Percentiles rank a stretch among this genome's conserved stretches.
These are phyloP conservation scores for Epithele typhae DNA, from an alignment of 768 basidiomycete genomes.

Conservation along the genomic window DNA sequence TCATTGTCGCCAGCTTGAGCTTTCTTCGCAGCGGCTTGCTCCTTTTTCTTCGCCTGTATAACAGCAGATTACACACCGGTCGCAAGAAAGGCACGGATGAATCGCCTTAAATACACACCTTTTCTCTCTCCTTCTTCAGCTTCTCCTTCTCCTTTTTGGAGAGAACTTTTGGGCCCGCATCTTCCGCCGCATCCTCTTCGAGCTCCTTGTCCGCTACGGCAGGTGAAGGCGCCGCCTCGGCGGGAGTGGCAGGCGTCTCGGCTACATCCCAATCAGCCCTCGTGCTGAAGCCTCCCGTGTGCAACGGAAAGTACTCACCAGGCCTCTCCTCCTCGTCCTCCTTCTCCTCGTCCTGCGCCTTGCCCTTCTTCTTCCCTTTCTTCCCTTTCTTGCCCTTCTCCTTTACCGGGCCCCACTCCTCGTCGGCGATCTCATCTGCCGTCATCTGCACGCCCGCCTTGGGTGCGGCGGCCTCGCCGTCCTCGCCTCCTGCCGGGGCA, in stretches of 20 bases:
- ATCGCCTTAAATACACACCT: slow-evolving; percentile 43
- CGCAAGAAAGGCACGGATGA: neutral
- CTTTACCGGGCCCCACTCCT: slow-evolving; percentile 33
- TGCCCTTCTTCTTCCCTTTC: slow-evolving; percentile 42
- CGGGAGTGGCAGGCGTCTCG: slow-evolving; percentile 21
- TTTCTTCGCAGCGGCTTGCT: slow-evolving; percentile 86
- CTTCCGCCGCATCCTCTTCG: slow-evolving; percentile 41
- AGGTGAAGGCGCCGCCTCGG: slow-evolving; percentile 28
- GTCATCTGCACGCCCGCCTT: slow-evolving; percentile 29
- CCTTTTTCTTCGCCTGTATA: slow-evolving; percentile 87
- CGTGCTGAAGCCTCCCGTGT: neutral
- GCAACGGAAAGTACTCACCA: neutral
- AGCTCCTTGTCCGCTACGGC: slow-evolving; percentile 22
- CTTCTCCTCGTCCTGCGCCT: slow-evolving; percentile 34
- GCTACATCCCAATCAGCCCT: neutral
- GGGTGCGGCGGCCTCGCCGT: slow-evolving; percentile 24
- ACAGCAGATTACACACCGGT: neutral
- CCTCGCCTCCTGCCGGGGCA: slow-evolving; percentile 23
- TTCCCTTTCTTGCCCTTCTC: slow-evolving; percentile 33
- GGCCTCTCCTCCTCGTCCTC: slow-evolving; percentile 27
- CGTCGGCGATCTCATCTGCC: slow-evolving; percentile 44
- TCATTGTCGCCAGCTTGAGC: slow-evolving; percentile 22
- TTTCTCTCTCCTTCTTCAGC: slow-evolving; percentile 95
- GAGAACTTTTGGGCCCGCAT: slow-evolving; percentile 60
- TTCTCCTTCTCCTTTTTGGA: slow-evolving; percentile 97